Evolutionary conservation across 2,329 filamentous ascomycete genomes (phyloP).

Genomic region (Tolypocladium endophyticum): DNA sequence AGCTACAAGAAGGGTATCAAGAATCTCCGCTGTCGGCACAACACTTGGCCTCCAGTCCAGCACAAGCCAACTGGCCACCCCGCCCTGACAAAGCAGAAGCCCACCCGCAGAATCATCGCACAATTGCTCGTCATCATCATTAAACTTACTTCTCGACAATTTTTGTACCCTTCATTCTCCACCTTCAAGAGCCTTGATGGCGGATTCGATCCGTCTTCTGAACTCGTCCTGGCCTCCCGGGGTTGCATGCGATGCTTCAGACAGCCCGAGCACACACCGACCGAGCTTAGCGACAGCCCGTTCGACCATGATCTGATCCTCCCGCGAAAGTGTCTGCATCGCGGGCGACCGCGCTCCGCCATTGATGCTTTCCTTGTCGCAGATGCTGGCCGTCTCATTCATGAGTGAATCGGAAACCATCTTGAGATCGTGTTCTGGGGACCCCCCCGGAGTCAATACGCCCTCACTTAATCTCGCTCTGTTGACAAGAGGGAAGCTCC

Average conservation of each 20-base stretch:
- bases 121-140: not conserved
- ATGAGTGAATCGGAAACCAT: slow-evolving; percentile 38
- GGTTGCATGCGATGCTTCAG: slow-evolving; percentile 41
- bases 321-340: slow-evolving; percentile 36
- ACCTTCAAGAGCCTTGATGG: slow-evolving; percentile 63
- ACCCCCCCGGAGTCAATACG: slow-evolving; percentile 35
- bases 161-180: slow-evolving; percentile 8
- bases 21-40: not conserved
- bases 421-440: slow-evolving; percentile 37
- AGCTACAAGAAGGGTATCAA: slow-evolving; percentile 16
- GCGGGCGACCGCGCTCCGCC: slow-evolving; percentile 24
- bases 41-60: not conserved
- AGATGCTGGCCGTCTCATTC: slow-evolving; percentile 33
- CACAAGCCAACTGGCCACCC: not conserved
- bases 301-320: slow-evolving; percentile 51
- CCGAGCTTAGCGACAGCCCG: slow-evolving; percentile 49
- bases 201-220: slow-evolving; percentile 63
- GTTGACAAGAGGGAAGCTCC: slow-evolving; percentile 52
- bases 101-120: not conserved
- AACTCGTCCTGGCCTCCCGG: slow-evolving; percentile 54
- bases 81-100: not conserved
- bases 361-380: slow-evolving; percentile 20
- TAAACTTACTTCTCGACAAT: not conserved
- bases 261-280: slow-evolving; percentile 47
- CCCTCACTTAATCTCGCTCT: slow-evolving; percentile 35